Evolutionary conservation across 371 early-diverging fungal species (phyloP).

Genomic region (Saksenaea oblongispora): DNA sequence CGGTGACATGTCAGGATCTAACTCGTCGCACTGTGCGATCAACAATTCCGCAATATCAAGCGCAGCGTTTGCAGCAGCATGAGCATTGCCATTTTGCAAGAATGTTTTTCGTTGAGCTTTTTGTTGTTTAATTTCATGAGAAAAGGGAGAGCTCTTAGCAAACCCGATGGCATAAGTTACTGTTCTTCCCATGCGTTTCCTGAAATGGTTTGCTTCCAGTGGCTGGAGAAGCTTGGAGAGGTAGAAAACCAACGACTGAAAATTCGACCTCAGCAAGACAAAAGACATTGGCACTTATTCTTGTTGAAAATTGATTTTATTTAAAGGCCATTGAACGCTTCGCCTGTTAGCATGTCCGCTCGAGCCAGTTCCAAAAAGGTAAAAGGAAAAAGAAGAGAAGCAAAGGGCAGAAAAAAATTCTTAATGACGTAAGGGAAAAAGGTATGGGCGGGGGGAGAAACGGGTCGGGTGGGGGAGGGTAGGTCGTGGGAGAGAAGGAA

Average conservation of each 20-base stretch:
- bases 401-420: no score
- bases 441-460: no score
- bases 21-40: conserved; percentile 19
- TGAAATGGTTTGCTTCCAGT: neutral
- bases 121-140: conserved; percentile 18
- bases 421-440: no score
- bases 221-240: neutral
- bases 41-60: conserved; percentile 26
- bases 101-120: conserved; percentile 8
- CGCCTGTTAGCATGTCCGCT: no score
- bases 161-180: conserved; percentile 41
- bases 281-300: no score
- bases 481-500: no score
- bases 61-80: conserved; percentile 17
- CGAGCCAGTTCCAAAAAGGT: no score
- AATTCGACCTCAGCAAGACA: no score
- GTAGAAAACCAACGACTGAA: neutral
- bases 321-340: no score
- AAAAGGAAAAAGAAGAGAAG: no score
- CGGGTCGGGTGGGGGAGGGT: no score
- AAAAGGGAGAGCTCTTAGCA: conserved; percentile 14
- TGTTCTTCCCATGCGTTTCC: conserved; percentile 28
- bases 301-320: no score
- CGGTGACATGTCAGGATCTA: conserved; percentile 12
- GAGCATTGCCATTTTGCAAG: neutral